Percentiles rank a stretch among this genome's conserved stretches.
Evolutionary conservation across 768 basidiomycete genomes (phyloP).

Genomic region (Pleurotus cornucopiae): DNA sequence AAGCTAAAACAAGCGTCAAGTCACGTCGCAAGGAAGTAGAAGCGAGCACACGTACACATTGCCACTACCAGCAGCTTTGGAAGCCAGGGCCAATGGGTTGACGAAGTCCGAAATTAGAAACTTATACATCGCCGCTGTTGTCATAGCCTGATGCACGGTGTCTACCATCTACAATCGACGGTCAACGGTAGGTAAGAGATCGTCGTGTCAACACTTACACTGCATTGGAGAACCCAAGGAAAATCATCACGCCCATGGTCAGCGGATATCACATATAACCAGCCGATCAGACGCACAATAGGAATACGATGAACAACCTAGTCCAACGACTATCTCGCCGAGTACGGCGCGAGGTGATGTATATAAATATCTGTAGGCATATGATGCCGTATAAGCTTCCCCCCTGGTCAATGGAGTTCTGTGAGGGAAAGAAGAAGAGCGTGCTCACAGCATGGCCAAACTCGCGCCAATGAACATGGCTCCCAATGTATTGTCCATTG

Average conservation of each 20-base stretch:
- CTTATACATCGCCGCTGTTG: slow-evolving; percentile 1
- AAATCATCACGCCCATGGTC: not conserved
- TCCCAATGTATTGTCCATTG: slow-evolving; percentile 8
- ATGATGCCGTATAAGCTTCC: slow-evolving; percentile 5
- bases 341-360: not conserved
- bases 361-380: slow-evolving; percentile 9
- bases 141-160: slow-evolving; percentile 5
- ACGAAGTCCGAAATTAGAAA: not conserved
- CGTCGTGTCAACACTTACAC: not conserved
- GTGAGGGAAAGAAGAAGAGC: not conserved
- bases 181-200: too few species aligned
- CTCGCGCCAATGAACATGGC: slow-evolving; percentile 8
- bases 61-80: not conserved
- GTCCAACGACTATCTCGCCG: not conserved
- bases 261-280: not conserved
- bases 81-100: slow-evolving; percentile 1
- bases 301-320: not conserved
- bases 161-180: not conserved
- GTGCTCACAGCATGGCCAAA: slow-evolving; percentile 1
- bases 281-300: not conserved
- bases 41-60: not conserved
- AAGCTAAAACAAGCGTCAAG: not conserved
- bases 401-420: not conserved
- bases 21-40: not conserved
- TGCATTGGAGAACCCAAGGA: not conserved